Percentiles rank a stretch among this genome's conserved stretches.
phyloP scores from a whole-genome alignment of 1,139 yeast species.

The Komagataea norvegica region DNA sequence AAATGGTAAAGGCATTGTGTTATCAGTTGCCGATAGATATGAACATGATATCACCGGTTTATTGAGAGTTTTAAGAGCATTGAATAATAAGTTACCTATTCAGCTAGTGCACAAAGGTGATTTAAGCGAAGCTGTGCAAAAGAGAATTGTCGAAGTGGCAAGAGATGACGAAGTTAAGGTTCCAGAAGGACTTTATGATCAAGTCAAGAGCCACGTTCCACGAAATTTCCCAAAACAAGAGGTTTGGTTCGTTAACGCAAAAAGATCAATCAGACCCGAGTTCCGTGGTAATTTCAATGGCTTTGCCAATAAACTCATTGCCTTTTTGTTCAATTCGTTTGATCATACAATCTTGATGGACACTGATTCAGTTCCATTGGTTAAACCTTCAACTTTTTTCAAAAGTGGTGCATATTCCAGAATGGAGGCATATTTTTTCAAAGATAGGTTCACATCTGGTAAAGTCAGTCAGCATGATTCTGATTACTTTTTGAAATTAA shows the following conservation, averaged over 20 bases:
- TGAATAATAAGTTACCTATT: constrained; percentile 47
- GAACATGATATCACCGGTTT: constrained; percentile 44
- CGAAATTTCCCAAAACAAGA: constrained; percentile 44
- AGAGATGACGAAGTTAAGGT: constrained; percentile 25
- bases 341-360: constrained; percentile 46
- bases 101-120: constrained; percentile 50
- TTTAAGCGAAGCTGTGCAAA: constrained; percentile 29
- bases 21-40: constrained; percentile 44
- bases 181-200: constrained; percentile 20
- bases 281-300: constrained; percentile 35
- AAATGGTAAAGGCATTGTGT: constrained; percentile 42
- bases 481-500: constrained; percentile 34
- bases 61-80: constrained; percentile 44
- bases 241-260: constrained; percentile 44
- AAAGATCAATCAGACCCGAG: constrained; percentile 28
- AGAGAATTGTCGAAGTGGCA: constrained; percentile 29
- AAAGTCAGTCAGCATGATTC: constrained; percentile 35
- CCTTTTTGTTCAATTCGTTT: constrained; percentile 46
- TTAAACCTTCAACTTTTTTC: constrained; percentile 38
- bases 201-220: constrained; percentile 22
- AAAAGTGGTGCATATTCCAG: constrained; percentile 33
- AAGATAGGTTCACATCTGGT: constrained; percentile 36
- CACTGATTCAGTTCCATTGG: constrained; percentile 50
- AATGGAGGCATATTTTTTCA: constrained; percentile 30
- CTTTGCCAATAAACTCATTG: constrained; percentile 45